phyloP scores from a whole-genome alignment of 805 yeast species.

The Candida alai region DNA sequence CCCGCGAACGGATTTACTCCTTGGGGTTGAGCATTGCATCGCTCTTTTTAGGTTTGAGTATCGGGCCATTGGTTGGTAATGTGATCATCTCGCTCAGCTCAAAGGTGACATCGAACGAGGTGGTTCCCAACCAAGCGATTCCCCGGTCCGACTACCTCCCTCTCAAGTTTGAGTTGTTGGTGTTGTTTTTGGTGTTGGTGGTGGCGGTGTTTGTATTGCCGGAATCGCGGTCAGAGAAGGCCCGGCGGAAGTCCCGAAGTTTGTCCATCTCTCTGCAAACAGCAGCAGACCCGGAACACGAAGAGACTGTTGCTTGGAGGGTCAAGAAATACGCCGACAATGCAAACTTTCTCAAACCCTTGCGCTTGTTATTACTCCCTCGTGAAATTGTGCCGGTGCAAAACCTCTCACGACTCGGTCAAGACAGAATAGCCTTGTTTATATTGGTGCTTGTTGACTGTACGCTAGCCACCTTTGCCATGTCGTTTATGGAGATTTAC shows the following conservation, averaged over 20 bases:
- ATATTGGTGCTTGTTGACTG: constrained; percentile 47
- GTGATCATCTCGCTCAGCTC: constrained; percentile 13
- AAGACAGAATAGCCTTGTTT: constrained; percentile 38
- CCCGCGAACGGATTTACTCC: constrained; percentile 52
- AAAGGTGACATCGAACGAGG: constrained; percentile 1
- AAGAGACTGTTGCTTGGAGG: neutral
- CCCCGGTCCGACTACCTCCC: constrained; percentile 29
- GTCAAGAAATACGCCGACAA: constrained; percentile 4
- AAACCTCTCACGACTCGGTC: constrained; percentile 14
- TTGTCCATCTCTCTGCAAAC: constrained; percentile 22
- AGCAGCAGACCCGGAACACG: constrained; percentile 10
- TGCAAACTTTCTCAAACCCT: constrained; percentile 38
- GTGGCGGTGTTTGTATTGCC: constrained; percentile 39
- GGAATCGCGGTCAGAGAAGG: constrained; percentile 59
- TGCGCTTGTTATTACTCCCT: constrained; percentile 54
- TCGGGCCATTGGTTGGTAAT: constrained; percentile 64
- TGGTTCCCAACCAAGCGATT: constrained; percentile 9
- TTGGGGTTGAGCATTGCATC: constrained; percentile 60
- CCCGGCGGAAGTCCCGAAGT: constrained; percentile 51
- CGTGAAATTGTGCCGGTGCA: constrained; percentile 23
- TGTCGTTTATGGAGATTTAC: constrained; percentile 38
- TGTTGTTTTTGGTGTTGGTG: constrained; percentile 28
- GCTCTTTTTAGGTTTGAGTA: constrained; percentile 55
- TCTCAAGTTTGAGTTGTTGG: constrained; percentile 26
- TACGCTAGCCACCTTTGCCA: constrained; percentile 23